phyloP scores from a whole-genome alignment of 176 grass and related monocot species.

The Phyllostachys edulis region DNA sequence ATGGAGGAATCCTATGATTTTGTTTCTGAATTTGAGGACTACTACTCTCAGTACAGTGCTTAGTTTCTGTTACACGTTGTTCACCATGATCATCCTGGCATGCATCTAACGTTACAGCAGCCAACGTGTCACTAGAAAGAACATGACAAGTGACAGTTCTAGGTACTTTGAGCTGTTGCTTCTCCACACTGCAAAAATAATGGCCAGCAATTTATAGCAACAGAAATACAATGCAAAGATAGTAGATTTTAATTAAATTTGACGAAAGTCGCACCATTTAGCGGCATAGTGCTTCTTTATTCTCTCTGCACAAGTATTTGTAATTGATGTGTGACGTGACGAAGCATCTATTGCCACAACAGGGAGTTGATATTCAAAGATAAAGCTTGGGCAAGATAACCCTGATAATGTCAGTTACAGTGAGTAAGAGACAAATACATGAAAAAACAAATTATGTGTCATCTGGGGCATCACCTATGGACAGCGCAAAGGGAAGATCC shows the following conservation, averaged over 20 bases:
- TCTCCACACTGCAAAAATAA: constrained; percentile 46
- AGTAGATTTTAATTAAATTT: not conserved
- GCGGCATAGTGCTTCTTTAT: constrained; percentile 83
- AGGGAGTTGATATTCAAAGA: constrained; percentile 80
- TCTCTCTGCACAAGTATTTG: constrained; percentile 71
- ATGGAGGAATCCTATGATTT: constrained; percentile 34
- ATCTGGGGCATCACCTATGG: too few relatives aligned
- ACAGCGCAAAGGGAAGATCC: too few relatives aligned
- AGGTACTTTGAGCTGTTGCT: constrained; percentile 62
- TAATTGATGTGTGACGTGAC: constrained; percentile 81
- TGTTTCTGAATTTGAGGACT: constrained; percentile 22
- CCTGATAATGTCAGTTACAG: constrained; percentile 49
- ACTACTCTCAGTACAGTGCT: not conserved
- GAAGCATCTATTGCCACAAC: constrained; percentile 96
- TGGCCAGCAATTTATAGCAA: not conserved
- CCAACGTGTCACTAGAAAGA: constrained; percentile 78
- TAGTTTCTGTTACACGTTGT: constrained; percentile 23
- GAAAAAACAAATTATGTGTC: not conserved
- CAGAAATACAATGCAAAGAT: not conserved
- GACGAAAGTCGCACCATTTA: constrained; percentile 57
- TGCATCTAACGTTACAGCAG: constrained; percentile 56
- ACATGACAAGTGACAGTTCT: constrained; percentile 79
- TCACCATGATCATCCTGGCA: constrained; percentile 40
- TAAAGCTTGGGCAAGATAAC: constrained; percentile 89
- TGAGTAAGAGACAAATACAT: constrained; percentile 26